phyloP scores from a whole-genome alignment of 805 yeast genomes.

The Candida lessepsii region DNA sequence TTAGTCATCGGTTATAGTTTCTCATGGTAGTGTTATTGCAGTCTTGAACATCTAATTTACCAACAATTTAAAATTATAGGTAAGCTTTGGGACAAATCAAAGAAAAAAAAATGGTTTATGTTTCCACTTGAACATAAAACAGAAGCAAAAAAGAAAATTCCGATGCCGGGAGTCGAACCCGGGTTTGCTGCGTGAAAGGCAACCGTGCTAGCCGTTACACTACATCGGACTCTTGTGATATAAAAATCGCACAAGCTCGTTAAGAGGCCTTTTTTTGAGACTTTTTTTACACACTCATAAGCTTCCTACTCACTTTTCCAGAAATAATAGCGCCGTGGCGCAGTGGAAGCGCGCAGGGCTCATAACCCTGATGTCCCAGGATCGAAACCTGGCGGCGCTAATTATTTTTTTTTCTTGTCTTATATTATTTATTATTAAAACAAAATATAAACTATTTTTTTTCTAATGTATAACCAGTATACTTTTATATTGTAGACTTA shows the following conservation, averaged over 20 bases:
- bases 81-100: too few species aligned
- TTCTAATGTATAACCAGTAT: constrained; percentile 5
- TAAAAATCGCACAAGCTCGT: too few species aligned
- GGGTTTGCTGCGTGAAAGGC: constrained; percentile 57
- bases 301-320: not conserved
- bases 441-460: constrained; percentile 4
- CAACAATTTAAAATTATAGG: too few species aligned
- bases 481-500: not conserved
- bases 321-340: constrained; percentile 80
- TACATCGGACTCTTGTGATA: constrained; percentile 41
- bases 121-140: too few species aligned
- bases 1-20: too few species aligned
- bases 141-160: constrained; percentile 30
- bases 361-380: constrained; percentile 98
- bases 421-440: not conserved
- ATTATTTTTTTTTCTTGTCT: constrained; percentile 19
- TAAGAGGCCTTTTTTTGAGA: too few species aligned
- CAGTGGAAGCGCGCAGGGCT: constrained; percentile 99
- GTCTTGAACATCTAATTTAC: too few species aligned
- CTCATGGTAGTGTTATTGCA: too few species aligned
- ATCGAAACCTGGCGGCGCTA: constrained; percentile 96
- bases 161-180: constrained; percentile 89
- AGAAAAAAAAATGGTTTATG: too few species aligned
- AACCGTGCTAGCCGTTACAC: constrained; percentile 56
- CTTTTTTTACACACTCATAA: too few species aligned